Percentiles rank a stretch among this genome's conserved stretches.
Evolutionary conservation across 768 basidiomycete genomes (phyloP).

Genomic region (Mycena kentingensis): DNA sequence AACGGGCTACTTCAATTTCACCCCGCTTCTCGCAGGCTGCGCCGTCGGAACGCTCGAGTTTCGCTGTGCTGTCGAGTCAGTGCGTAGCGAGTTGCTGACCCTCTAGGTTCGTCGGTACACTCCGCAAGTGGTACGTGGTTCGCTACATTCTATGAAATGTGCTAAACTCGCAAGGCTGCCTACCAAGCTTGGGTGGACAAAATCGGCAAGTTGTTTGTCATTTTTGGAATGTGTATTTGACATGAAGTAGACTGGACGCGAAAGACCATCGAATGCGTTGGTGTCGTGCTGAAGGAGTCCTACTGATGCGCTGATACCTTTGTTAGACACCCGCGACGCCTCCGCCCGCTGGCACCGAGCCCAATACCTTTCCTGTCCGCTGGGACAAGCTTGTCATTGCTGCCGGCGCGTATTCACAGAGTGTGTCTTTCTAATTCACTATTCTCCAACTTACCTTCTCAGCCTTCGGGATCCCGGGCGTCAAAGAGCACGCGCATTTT

Average conservation of each 20-base stretch:
- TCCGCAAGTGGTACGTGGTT: slow-evolving; percentile 51
- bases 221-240: neutral
- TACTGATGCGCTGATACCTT: too few species aligned
- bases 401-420: slow-evolving; percentile 85
- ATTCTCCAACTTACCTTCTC: neutral
- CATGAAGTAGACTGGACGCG: slow-evolving; percentile 53
- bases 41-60: slow-evolving; percentile 86
- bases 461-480: slow-evolving; percentile 75
- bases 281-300: too few species aligned
- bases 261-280: slow-evolving; percentile 61
- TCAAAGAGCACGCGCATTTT: slow-evolving; percentile 82
- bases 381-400: slow-evolving; percentile 86
- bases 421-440: slow-evolving; percentile 39
- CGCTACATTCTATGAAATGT: neutral
- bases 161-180: slow-evolving; percentile 41
- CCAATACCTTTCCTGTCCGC: slow-evolving; percentile 51
- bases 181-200: slow-evolving; percentile 79
- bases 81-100: slow-evolving; percentile 35
- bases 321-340: slow-evolving; percentile 68
- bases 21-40: slow-evolving; percentile 66
- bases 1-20: slow-evolving; percentile 68
- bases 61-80: slow-evolving; percentile 78
- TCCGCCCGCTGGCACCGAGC: slow-evolving; percentile 35
- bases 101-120: slow-evolving; percentile 56
- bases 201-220: slow-evolving; percentile 49